These are phyloP conservation scores for Ogataea ramenticola DNA, from an alignment of 805 yeast genomes.

Conservation along the genomic window DNA sequence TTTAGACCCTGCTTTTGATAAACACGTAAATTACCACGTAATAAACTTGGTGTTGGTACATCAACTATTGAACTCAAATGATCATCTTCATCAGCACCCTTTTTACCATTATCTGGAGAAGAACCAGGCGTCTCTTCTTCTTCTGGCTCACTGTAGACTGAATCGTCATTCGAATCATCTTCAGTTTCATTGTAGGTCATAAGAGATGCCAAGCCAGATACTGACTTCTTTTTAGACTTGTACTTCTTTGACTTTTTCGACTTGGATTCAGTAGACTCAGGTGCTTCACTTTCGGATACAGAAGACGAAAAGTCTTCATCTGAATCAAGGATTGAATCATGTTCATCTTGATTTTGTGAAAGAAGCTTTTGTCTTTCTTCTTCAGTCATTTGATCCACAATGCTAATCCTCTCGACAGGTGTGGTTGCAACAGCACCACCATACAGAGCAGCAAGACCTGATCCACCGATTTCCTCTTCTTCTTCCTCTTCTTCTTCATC, in stretches of 20 bases:
- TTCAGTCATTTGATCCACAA: constrained; percentile 21
- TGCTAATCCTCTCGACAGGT: constrained; percentile 5
- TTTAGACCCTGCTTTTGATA: constrained; percentile 95
- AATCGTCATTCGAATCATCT: constrained; percentile 30
- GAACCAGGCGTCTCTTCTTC: constrained; percentile 1
- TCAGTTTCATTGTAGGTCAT: constrained; percentile 18
- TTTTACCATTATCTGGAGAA: constrained; percentile 5
- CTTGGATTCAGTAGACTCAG: constrained; percentile 8
- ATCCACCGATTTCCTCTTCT: background rate
- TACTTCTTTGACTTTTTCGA: constrained; percentile 4
- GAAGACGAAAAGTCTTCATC: constrained; percentile 13
- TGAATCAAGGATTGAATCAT: constrained; percentile 14
- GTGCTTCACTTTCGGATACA: constrained; percentile 9
- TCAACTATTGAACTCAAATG: constrained; percentile 41
- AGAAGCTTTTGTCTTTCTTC: constrained; percentile 14
- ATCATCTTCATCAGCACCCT: constrained; percentile 17
- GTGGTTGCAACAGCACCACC: constrained; percentile 11
- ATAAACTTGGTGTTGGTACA: constrained; percentile 69
- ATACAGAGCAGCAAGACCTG: constrained; percentile 27
- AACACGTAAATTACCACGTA: constrained; percentile 78
- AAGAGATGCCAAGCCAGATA: constrained; percentile 29
- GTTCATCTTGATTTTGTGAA: constrained; percentile 7
- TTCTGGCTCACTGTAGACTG: constrained; percentile 23
- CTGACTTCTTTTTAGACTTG: constrained; percentile 16
- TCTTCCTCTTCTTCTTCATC: constrained; percentile 11